Evolutionary conservation across 805 yeast genomes (phyloP).

Genomic region (Ogataea henricii): DNA sequence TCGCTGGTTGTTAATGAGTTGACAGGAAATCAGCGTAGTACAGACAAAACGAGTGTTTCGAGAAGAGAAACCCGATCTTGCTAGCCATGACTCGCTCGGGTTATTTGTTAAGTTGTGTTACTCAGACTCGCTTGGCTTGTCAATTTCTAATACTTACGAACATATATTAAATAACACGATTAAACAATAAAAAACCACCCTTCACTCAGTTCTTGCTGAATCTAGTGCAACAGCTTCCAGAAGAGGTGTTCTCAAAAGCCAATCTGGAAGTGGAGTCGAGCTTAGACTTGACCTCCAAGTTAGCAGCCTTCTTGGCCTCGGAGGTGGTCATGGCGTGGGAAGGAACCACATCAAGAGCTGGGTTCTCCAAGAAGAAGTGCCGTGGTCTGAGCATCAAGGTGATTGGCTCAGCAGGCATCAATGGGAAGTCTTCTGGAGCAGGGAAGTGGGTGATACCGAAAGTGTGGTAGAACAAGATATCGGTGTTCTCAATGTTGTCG

Average conservation of each 20-base stretch:
- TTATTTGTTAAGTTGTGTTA: no score
- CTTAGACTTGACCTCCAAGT: slow-evolving; percentile 42
- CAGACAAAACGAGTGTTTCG: no score
- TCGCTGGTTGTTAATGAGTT: no score
- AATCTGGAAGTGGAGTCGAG: slow-evolving; percentile 52
- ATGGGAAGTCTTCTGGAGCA: slow-evolving; percentile 87
- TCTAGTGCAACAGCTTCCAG: slow-evolving; percentile 34
- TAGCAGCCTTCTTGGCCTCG: slow-evolving; percentile 41
- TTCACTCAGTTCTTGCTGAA: slow-evolving; percentile 19
- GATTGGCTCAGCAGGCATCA: slow-evolving; percentile 86
- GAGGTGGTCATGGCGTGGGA: slow-evolving; percentile 53
- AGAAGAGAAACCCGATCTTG: no score
- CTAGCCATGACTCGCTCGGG: no score
- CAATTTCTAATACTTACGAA: no score
- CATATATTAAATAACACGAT: slow-evolving; percentile 1
- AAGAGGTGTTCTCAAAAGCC: slow-evolving; percentile 45
- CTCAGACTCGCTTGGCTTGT: no score
- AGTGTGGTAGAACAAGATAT: slow-evolving; percentile 75
- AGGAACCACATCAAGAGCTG: slow-evolving; percentile 74
- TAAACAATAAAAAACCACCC: neutral
- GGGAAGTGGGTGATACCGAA: slow-evolving; percentile 87
- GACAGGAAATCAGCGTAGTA: no score
- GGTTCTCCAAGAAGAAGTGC: slow-evolving; percentile 76
- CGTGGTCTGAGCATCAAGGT: slow-evolving; percentile 75
- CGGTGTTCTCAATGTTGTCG: slow-evolving; percentile 63